phyloP scores from a whole-genome alignment of 2,329 filamentous ascomycete species.

The Aspergillus sp. region DNA sequence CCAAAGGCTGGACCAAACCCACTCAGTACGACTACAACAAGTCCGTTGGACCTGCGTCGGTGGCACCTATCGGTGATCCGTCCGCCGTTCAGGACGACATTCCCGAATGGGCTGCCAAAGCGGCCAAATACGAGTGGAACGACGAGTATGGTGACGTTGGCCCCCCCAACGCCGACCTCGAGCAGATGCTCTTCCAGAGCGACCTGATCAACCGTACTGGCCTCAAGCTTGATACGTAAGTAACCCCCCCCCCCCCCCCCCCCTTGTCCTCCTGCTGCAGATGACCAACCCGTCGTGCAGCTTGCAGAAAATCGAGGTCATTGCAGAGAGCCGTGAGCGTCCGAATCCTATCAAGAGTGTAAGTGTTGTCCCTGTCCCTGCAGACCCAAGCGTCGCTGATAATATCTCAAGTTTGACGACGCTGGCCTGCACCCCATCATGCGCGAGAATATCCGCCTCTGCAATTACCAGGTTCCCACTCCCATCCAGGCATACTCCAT shows the following conservation, averaged over 20 bases:
- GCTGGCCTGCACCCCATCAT: conserved; percentile 81
- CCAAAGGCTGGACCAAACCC: conserved; percentile 31
- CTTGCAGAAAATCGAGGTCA: conserved; percentile 42
- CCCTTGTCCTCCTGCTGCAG: too few species aligned
- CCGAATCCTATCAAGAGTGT: conserved; percentile 43
- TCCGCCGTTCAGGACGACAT: conserved; percentile 12
- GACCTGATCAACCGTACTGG: conserved; percentile 46
- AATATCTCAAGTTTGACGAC: conserved; percentile 55
- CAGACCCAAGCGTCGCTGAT: too few species aligned
- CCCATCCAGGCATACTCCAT: conserved; percentile 82
- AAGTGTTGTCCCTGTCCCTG: conserved; percentile 17
- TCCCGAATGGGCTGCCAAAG: conserved; percentile 46
- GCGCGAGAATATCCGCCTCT: conserved; percentile 64
- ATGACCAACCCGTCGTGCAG: conserved; percentile 16
- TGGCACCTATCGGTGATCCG: conserved; percentile 8
- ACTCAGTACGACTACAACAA: conserved; percentile 29
- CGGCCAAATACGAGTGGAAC: conserved; percentile 69
- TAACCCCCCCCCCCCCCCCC: conserved; percentile 8
- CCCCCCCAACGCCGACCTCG: conserved; percentile 59
- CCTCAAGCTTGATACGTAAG: conserved; percentile 55
- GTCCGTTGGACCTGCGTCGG: conserved; percentile 12
- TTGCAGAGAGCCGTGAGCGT: conserved; percentile 39
- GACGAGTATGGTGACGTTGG: conserved; percentile 82
- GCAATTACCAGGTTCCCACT: conserved; percentile 63
- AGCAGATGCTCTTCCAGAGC: conserved; percentile 61